Conservation (phyloP, 352 stramenopile genomes). For the Globisporangium radiosum region DNA sequence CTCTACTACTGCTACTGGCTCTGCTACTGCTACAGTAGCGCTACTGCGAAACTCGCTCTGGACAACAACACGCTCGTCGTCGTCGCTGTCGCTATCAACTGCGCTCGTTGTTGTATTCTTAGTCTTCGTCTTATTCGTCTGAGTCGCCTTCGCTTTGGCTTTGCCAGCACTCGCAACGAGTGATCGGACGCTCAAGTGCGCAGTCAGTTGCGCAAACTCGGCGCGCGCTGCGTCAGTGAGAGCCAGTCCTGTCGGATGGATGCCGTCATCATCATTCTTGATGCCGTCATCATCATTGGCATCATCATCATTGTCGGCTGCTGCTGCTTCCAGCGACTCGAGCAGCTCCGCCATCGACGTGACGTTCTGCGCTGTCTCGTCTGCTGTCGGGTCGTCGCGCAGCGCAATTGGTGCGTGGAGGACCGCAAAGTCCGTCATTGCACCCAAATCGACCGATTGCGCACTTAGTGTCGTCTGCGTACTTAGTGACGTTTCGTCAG, state of each 20-base stretch:
- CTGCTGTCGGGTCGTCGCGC: slow-evolving; percentile 48
- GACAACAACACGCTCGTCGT: slow-evolving; percentile 63
- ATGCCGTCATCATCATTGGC: slow-evolving; percentile 1
- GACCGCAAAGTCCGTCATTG: slow-evolving; percentile 76
- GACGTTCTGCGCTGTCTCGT: slow-evolving; percentile 42
- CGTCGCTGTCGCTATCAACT: slow-evolving; percentile 44
- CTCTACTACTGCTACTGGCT: slow-evolving; percentile 13
- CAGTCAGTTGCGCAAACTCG: slow-evolving; percentile 61
- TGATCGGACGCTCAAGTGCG: slow-evolving; percentile 19
- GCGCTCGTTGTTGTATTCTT: slow-evolving; percentile 9
- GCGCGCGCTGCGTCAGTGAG: slow-evolving; percentile 21
- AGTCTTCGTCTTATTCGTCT: slow-evolving; percentile 17
- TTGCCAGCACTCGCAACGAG: slow-evolving; percentile 5
- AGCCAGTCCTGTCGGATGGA: too few relatives aligned
- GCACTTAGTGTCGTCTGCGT: slow-evolving; percentile 13
- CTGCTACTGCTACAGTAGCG: slow-evolving; percentile 2
- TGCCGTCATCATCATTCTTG: slow-evolving; percentile 16
- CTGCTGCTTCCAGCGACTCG: slow-evolving; percentile 61
- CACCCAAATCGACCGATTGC: slow-evolving; percentile 58
- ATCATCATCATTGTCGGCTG: slow-evolving; percentile 16
- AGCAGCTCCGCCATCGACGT: slow-evolving; percentile 72
- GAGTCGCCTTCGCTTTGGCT: background rate
- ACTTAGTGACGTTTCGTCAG: slow-evolving; percentile 36
- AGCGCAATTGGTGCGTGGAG: slow-evolving; percentile 73
- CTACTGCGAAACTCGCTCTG: slow-evolving; percentile 58